These are phyloP conservation scores for Erythrophleum fordii DNA, from an alignment of 306 rosid genomes.

Conservation along the genomic window DNA sequence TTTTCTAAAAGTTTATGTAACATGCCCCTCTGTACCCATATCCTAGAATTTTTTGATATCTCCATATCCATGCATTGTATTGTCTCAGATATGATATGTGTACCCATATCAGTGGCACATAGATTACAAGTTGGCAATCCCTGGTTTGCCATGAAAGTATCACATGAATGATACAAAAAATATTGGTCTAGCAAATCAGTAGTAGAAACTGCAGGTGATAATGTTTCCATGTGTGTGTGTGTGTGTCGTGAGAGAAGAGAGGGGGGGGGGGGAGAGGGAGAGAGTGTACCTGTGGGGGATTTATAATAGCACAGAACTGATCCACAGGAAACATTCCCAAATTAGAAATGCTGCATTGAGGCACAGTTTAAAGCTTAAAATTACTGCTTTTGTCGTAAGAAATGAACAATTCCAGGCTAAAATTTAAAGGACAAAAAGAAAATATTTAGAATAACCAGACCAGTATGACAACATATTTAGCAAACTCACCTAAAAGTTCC, in stretches of 20 bases:
- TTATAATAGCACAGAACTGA: conserved; percentile 90
- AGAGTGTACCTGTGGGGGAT: conserved; percentile 89
- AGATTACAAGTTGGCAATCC: neutral
- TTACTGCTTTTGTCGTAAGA: conserved; percentile 31
- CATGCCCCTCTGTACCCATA: neutral
- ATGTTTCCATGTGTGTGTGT: too few relatives aligned
- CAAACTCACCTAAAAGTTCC: conserved; percentile 89
- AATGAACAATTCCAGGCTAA: neutral
- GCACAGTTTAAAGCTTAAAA: conserved; percentile 28
- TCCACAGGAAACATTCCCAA: conserved; percentile 99
- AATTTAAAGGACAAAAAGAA: neutral
- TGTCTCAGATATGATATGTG: neutral
- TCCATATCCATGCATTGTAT: neutral
- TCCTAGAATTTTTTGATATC: neutral
- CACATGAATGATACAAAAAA: neutral
- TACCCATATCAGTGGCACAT: neutral
- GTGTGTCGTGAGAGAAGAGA: neutral
- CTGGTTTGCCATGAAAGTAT: conserved; percentile 23
- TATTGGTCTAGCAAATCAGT: conserved; percentile 10
- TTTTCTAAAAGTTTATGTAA: neutral
- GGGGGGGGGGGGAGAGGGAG: conserved; percentile 36
- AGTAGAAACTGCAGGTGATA: neutral
- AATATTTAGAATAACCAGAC: neutral
- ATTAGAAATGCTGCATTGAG: conserved; percentile 91
- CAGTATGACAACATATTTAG: conserved; percentile 31